Conservation (phyloP, 2,329 filamentous ascomycete species). For the Sclerotinia glacialis region DNA sequence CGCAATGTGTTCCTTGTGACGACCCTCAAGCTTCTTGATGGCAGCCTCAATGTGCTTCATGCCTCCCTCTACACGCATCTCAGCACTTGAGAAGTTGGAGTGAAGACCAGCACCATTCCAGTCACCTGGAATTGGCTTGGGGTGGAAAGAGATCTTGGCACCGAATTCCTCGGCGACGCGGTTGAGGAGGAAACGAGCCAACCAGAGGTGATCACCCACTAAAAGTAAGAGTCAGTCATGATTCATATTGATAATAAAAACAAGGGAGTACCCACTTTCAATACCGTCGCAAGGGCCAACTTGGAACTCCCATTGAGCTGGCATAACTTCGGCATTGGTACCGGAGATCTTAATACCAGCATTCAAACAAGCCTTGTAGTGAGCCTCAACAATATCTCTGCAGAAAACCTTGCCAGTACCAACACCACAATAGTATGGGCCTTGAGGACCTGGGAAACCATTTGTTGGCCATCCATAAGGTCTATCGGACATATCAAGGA, state of each 20-base stretch:
- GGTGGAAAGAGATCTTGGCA: conserved; percentile 89
- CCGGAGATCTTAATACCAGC: conserved; percentile 91
- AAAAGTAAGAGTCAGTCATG: conserved; percentile 31
- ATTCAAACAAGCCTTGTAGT: conserved; percentile 84
- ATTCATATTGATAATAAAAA: conserved; percentile 15
- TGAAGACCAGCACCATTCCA: conserved; percentile 97
- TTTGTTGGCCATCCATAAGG: conserved; percentile 88
- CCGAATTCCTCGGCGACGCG: conserved; percentile 95
- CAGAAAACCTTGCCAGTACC: conserved; percentile 96
- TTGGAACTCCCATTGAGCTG: conserved; percentile 97
- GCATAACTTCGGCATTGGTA: conserved; percentile 99
- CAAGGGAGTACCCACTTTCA: conserved; percentile 55
- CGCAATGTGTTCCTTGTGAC: conserved; percentile 80
- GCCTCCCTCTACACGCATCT: conserved; percentile 86
- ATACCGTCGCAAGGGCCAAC: conserved; percentile 89
- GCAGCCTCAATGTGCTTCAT: conserved; percentile 91
- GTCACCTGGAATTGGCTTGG: conserved; percentile 92
- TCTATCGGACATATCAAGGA: conserved; percentile 79
- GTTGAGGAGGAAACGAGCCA: conserved; percentile 83
- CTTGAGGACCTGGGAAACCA: conserved; percentile 78
- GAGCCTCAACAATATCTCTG: conserved; percentile 94
- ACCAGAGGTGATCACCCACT: conserved; percentile 97
- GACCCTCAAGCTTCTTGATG: conserved; percentile 77
- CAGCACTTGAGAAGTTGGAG: conserved; percentile 86
- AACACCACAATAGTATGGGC: conserved; percentile 97